These are phyloP conservation scores for Stentor coeruleus DNA, from an alignment of 73 alveolate species.

Conservation along the genomic window DNA sequence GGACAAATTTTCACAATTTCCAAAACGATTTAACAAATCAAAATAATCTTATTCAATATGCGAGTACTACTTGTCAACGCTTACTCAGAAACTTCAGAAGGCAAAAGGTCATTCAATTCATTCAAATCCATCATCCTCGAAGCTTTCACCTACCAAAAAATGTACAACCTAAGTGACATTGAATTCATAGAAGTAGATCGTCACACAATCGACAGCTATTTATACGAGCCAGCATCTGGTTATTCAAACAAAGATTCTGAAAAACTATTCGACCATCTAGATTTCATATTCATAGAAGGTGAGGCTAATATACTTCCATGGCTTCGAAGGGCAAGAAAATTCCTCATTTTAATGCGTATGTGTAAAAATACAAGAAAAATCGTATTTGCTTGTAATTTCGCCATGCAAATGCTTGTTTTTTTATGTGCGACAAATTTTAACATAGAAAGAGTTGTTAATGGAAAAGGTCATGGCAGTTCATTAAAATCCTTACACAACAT, in stretches of 20 bases:
- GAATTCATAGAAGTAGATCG: conserved; percentile 30
- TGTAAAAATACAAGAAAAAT: conserved; percentile 78
- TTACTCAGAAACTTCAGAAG: conserved; percentile 27
- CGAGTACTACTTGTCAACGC: conserved; percentile 53
- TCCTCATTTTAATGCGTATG: conserved; percentile 63
- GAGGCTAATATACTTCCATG: conserved; percentile 78
- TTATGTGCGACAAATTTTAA: conserved; percentile 69
- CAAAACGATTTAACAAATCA: no score
- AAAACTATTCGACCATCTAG: conserved; percentile 68
- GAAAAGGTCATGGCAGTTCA: conserved; percentile 67
- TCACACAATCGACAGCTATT: conserved; percentile 37
- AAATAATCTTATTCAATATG: no score
- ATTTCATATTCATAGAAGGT: conserved; percentile 80
- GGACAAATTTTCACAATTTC: no score
- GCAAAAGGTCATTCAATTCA: conserved; percentile 19
- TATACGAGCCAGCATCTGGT: conserved; percentile 50
- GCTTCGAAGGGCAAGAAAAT: conserved; percentile 57
- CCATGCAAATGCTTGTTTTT: conserved; percentile 71
- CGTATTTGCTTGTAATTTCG: conserved; percentile 75
- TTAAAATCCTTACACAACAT: conserved; percentile 50
- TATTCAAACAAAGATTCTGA: conserved; percentile 31
- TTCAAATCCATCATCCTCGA: conserved; percentile 35
- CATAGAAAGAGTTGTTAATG: conserved; percentile 67
- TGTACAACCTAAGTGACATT: conserved; percentile 15
- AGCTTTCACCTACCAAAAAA: conserved; percentile 31